Evolutionary conservation across 2,329 filamentous ascomycete species (phyloP).

Genomic region (Cercospora zeina): DNA sequence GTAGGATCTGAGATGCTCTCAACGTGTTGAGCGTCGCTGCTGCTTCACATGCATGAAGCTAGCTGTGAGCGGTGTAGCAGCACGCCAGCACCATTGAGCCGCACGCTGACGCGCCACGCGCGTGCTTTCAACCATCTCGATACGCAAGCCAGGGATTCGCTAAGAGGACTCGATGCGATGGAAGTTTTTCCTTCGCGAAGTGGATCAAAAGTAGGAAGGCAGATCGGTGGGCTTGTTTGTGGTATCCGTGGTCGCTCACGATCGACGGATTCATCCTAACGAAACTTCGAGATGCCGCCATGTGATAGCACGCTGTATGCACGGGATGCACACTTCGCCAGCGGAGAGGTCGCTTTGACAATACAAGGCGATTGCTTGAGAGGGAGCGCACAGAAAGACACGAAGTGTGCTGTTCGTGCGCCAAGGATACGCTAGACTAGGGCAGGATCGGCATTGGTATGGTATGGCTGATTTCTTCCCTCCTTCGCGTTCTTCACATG

Average conservation of each 20-base stretch:
- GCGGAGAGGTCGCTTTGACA: background rate
- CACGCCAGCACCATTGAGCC: slow-evolving; percentile 6
- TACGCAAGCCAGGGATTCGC: slow-evolving; percentile 3
- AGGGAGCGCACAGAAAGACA: background rate
- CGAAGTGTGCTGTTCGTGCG: background rate
- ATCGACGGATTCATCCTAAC: background rate
- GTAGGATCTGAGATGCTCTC: slow-evolving; percentile 1
- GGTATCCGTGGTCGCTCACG: background rate
- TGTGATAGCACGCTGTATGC: background rate
- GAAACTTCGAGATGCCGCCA: background rate
- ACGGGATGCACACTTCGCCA: background rate
- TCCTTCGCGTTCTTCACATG: background rate
- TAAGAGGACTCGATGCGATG: background rate
- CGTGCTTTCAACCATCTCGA: slow-evolving; percentile 13
- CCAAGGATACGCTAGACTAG: slow-evolving; percentile 2
- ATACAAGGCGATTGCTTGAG: background rate
- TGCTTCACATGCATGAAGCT: slow-evolving; percentile 12
- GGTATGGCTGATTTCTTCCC: background rate
- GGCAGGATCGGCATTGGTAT: background rate
- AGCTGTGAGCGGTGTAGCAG: slow-evolving; percentile 18
- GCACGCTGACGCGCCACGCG: slow-evolving; percentile 13
- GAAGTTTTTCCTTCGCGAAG: background rate
- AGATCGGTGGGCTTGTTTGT: slow-evolving; percentile 13
- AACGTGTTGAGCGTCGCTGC: slow-evolving; percentile 13
- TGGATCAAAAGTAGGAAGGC: slow-evolving; percentile 11